These are phyloP conservation scores for Penicillium fuscoglaucum DNA, from an alignment of 2,329 filamentous ascomycete species.

Conservation along the genomic window DNA sequence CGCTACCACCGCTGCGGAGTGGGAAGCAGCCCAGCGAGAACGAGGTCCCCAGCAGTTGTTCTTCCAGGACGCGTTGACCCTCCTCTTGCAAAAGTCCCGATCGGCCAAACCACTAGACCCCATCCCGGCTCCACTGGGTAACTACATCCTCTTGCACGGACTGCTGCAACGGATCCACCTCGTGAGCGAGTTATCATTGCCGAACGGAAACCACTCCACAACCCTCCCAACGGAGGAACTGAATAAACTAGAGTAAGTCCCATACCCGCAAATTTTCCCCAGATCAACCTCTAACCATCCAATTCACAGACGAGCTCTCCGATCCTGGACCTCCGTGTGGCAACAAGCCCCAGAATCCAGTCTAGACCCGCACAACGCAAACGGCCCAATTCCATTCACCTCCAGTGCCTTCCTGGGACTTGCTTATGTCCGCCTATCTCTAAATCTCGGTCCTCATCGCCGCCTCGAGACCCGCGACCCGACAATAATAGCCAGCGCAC, in stretches of 20 bases:
- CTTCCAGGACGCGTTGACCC: constrained; percentile 37
- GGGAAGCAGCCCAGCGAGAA: constrained; percentile 34
- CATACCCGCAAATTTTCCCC: not conserved
- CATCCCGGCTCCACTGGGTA: constrained; percentile 56
- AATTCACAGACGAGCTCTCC: constrained; percentile 32
- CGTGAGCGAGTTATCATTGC: constrained; percentile 35
- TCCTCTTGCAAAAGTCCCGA: constrained; percentile 34
- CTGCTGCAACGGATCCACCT: constrained; percentile 65
- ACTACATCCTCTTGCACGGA: constrained; percentile 71
- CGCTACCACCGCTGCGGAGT: constrained; percentile 33
- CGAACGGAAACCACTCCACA: constrained; percentile 33
- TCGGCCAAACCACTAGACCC: constrained; percentile 31
- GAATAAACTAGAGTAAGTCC: constrained; percentile 36
- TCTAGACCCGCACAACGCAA: constrained; percentile 36
- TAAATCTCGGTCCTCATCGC: constrained; percentile 60
- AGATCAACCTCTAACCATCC: not conserved
- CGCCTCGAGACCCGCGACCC: constrained; percentile 67
- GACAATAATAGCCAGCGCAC: constrained; percentile 59
- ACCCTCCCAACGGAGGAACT: constrained; percentile 35
- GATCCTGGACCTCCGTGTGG: constrained; percentile 39
- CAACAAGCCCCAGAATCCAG: constrained; percentile 40
- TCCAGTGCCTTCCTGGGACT: constrained; percentile 35
- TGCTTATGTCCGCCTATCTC: constrained; percentile 35
- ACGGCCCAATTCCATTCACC: constrained; percentile 37
- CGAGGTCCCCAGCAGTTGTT: constrained; percentile 32